Percentiles rank a stretch among this genome's conserved stretches.
These are phyloP conservation scores for Paecilomyces niveus DNA, from an alignment of 2,329 filamentous ascomycete genomes.

Conservation along the genomic window DNA sequence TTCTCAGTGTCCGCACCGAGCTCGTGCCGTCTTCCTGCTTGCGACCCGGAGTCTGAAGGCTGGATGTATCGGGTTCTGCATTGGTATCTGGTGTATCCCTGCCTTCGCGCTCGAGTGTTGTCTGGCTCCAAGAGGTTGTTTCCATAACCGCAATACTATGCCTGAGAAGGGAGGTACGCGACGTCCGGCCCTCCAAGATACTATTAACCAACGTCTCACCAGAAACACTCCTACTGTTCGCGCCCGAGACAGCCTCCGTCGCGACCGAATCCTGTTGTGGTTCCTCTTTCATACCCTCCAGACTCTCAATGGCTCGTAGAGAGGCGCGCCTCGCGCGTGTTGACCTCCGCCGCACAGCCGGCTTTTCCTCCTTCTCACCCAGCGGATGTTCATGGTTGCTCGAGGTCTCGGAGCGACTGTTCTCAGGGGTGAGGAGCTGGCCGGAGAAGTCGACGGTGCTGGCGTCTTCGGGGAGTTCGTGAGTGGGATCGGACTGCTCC, in stretches of 20 bases:
- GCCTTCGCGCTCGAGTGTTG: constrained; percentile 28
- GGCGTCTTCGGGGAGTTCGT: constrained; percentile 21
- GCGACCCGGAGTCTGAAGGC: background rate
- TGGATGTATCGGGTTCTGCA: background rate
- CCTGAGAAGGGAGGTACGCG: constrained; percentile 28
- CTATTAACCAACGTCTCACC: constrained; percentile 35
- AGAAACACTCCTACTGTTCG: constrained; percentile 19
- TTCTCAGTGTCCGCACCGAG: constrained; percentile 9
- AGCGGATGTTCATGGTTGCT: constrained; percentile 32
- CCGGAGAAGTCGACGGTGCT: constrained; percentile 29
- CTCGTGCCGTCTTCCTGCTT: constrained; percentile 2
- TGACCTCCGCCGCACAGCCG: constrained; percentile 23
- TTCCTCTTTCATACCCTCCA: constrained; percentile 18
- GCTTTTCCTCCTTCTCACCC: constrained; percentile 21
- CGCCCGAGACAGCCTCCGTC: constrained; percentile 13
- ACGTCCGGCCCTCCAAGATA: constrained; percentile 25
- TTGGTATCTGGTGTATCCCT: constrained; percentile 18
- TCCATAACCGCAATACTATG: constrained; percentile 38
- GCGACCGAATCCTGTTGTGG: constrained; percentile 9
- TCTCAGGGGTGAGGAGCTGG: constrained; percentile 37
- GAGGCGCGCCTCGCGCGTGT: constrained; percentile 36
- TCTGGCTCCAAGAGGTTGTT: constrained; percentile 20
- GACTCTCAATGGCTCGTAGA: constrained; percentile 21
- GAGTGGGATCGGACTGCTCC: constrained; percentile 12
- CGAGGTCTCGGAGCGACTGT: constrained; percentile 37